phyloP scores from a whole-genome alignment of 2,329 filamentous ascomycete genomes.

The Microdochium trichocladiopsis region DNA sequence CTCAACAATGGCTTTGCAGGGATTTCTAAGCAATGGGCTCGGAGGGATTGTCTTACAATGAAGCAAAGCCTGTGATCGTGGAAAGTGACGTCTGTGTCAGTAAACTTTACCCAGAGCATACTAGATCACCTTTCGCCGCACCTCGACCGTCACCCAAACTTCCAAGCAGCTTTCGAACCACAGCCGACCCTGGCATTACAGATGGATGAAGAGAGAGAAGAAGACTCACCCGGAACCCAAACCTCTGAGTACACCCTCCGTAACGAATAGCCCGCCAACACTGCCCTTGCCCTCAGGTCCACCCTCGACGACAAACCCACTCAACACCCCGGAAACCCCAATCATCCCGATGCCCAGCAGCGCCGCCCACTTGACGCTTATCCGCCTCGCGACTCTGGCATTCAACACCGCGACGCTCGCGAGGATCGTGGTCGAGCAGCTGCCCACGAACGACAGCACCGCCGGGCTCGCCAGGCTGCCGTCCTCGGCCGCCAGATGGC shows the following conservation, averaged over 20 bases:
- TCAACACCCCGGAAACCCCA: constrained; percentile 38
- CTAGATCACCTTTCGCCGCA: too few species aligned
- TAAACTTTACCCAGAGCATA: too few species aligned
- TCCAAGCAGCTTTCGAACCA: too few species aligned
- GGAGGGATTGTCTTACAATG: constrained; percentile 14
- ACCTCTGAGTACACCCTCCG: constrained; percentile 37
- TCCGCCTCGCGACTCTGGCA: constrained; percentile 37
- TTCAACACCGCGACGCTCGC: constrained; percentile 44
- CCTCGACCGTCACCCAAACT: background rate
- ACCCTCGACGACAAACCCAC: constrained; percentile 39
- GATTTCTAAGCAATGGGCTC: too few species aligned
- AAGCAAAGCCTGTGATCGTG: constrained; percentile 10
- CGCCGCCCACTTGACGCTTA: constrained; percentile 39
- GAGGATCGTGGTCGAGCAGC: constrained; percentile 40
- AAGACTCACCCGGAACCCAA: constrained; percentile 29
- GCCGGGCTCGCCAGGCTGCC: constrained; percentile 35
- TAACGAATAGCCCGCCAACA: constrained; percentile 39
- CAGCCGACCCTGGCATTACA: too few species aligned
- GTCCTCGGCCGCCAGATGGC: constrained; percentile 42
- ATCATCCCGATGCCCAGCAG: constrained; percentile 44
- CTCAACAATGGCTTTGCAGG: too few species aligned
- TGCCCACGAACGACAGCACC: constrained; percentile 52
- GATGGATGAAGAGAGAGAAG: too few species aligned
- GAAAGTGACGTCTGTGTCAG: too few species aligned
- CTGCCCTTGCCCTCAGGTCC: too few species aligned